These are phyloP conservation scores for Aurantiochytrium sp. DNA, from an alignment of 108 stramenopile species.

Conservation along the genomic window DNA sequence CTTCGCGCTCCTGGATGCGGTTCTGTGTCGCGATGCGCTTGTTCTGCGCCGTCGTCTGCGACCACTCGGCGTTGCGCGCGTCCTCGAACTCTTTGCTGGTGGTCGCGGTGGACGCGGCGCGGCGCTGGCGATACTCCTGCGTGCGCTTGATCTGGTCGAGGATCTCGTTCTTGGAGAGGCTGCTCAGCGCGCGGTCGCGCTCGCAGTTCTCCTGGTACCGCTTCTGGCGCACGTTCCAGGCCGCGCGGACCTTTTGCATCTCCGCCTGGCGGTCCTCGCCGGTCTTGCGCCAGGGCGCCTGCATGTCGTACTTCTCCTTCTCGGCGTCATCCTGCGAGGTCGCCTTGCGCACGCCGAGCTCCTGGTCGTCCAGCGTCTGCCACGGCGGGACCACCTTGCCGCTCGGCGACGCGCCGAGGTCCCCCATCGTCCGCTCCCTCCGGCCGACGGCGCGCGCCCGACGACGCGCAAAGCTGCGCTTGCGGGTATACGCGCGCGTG, in stretches of 20 bases:
- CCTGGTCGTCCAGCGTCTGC: background rate
- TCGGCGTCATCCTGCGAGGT: background rate
- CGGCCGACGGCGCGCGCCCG: too few relatives aligned
- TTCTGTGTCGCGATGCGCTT: background rate
- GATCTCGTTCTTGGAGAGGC: background rate
- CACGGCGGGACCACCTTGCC: background rate
- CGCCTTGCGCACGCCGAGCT: background rate
- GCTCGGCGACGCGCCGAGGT: background rate
- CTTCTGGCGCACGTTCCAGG: background rate
- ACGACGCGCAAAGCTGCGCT: too few relatives aligned
- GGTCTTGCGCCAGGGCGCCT: conserved; percentile 6
- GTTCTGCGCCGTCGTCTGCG: background rate
- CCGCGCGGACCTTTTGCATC: background rate
- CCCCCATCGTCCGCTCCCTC: too few relatives aligned
- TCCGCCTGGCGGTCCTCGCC: background rate
- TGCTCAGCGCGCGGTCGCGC: background rate
- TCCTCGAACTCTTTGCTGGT: background rate
- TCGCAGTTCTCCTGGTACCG: background rate
- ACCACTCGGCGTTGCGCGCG: background rate
- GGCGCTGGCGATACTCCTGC: background rate
- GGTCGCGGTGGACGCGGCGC: background rate
- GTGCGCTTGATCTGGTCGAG: background rate
- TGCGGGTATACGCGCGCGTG: too few relatives aligned
- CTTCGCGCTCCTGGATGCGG: background rate
- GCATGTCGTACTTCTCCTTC: background rate